phyloP scores from a whole-genome alignment of 2,329 filamentous ascomycete species.

The Epichloe uncinata region DNA sequence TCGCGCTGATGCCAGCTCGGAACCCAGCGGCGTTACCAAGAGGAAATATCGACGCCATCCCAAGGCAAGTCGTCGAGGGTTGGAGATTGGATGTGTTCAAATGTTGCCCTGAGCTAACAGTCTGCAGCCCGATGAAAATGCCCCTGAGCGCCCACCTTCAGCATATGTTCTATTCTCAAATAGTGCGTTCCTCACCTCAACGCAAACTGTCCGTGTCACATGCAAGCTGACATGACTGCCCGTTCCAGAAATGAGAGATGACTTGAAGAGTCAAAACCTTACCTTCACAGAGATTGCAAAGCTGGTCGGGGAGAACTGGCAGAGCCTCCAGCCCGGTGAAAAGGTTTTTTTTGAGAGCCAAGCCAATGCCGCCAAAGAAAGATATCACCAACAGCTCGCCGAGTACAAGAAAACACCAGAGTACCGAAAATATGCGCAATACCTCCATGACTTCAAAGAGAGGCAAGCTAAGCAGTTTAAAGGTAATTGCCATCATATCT shows the following conservation, averaged over 20 bases:
- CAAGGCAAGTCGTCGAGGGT: slow-evolving; percentile 37
- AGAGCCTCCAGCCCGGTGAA: slow-evolving; percentile 50
- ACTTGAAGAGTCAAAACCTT: slow-evolving; percentile 60
- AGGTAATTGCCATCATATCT: slow-evolving; percentile 25
- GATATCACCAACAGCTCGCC: slow-evolving; percentile 56
- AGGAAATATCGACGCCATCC: slow-evolving; percentile 68
- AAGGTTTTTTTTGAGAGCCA: slow-evolving; percentile 62
- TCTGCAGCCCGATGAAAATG: slow-evolving; percentile 57
- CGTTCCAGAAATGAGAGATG: slow-evolving; percentile 55
- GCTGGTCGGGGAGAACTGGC: slow-evolving; percentile 71
- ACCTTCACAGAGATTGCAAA: slow-evolving; percentile 79
- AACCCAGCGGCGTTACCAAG: slow-evolving; percentile 38
- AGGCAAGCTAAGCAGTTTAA: slow-evolving; percentile 48
- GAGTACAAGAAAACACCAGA: slow-evolving; percentile 67
- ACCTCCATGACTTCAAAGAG: slow-evolving; percentile 65
- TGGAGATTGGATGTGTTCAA: neutral
- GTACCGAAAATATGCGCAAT: slow-evolving; percentile 55
- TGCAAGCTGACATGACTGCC: neutral
- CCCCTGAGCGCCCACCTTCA: slow-evolving; percentile 66
- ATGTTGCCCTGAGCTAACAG: neutral
- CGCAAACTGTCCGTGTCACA: neutral
- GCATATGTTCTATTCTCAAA: slow-evolving; percentile 82
- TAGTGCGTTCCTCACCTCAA: slow-evolving; percentile 36
- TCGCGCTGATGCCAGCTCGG: slow-evolving; percentile 33
- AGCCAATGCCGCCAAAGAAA: slow-evolving; percentile 61